phyloP scores from a whole-genome alignment of 2,329 filamentous ascomycete genomes.

The Macroventuria anomochaeta region DNA sequence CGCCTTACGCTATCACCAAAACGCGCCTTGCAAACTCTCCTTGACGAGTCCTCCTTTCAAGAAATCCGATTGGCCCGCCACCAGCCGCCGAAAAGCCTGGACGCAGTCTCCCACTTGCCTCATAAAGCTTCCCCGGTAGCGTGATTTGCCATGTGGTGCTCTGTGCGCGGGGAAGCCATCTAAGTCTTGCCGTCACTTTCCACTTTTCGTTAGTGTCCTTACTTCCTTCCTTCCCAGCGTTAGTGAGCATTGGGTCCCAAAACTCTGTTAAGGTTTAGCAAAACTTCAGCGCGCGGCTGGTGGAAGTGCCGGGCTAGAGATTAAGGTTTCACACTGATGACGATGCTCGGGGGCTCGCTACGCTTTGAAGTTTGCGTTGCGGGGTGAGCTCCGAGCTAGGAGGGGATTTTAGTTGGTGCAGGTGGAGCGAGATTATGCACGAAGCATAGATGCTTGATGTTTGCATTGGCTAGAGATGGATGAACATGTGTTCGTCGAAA shows the following conservation, averaged over 20 bases:
- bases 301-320: slow-evolving; percentile 3
- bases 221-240: slow-evolving; percentile 1
- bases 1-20: neutral
- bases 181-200: slow-evolving; percentile 3
- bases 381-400: slow-evolving; percentile 3
- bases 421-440: slow-evolving; percentile 3
- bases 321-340: slow-evolving; percentile 5
- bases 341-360: no score
- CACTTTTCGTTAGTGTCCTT: neutral
- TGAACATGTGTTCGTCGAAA: neutral
- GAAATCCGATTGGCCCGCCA: slow-evolving; percentile 1
- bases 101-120: neutral
- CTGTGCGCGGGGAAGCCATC: slow-evolving; percentile 12
- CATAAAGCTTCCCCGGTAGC: slow-evolving; percentile 1
- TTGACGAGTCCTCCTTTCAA: neutral
- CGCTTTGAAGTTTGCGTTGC: neutral
- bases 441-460: neutral
- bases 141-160: slow-evolving; percentile 1
- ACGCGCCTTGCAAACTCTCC: no score
- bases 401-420: slow-evolving; percentile 1
- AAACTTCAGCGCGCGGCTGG: slow-evolving; percentile 6
- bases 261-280: neutral
- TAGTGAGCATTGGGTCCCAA: neutral
- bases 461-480: neutral
- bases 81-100: neutral